These are phyloP conservation scores for Setaria viridis DNA, from an alignment of 202 grass and related monocot species.

Conservation along the genomic window DNA sequence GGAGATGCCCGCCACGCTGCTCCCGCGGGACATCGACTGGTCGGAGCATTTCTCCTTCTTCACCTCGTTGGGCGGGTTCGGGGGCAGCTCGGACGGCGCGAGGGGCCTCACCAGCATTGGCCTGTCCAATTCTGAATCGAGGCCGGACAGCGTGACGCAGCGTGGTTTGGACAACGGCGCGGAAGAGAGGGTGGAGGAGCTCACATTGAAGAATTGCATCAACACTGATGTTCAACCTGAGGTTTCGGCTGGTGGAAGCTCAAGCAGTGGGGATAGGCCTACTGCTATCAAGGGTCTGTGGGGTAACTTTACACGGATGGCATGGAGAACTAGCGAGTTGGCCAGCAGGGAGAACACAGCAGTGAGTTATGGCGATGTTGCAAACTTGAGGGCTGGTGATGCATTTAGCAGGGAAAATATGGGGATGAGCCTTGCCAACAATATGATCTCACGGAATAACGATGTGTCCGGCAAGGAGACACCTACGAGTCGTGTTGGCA, in stretches of 20 bases:
- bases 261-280: constrained; percentile 62
- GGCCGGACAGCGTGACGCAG: constrained; percentile 45
- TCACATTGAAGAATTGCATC: constrained; percentile 82
- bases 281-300: constrained; percentile 60
- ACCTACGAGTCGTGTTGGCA: constrained; percentile 24
- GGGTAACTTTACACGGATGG: constrained; percentile 76
- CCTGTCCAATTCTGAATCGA: constrained; percentile 47
- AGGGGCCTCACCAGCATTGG: constrained; percentile 30
- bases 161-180: constrained; percentile 26
- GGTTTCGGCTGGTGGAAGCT: constrained; percentile 58
- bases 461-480: constrained; percentile 34
- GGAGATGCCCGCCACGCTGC: constrained; percentile 59
- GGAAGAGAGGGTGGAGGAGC: constrained; percentile 84
- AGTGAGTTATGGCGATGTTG: background rate
- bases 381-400: constrained; percentile 35
- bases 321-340: constrained; percentile 42
- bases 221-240: constrained; percentile 36
- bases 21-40: constrained; percentile 60
- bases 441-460: constrained; percentile 1
- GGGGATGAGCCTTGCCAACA: constrained; percentile 16
- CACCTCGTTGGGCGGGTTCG: constrained; percentile 44
- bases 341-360: constrained; percentile 34
- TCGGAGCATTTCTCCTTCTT: constrained; percentile 76
- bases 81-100: constrained; percentile 37
- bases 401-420: constrained; percentile 36